phyloP scores from a whole-genome alignment of 805 yeast species.

The Saturnispora hagleri region DNA sequence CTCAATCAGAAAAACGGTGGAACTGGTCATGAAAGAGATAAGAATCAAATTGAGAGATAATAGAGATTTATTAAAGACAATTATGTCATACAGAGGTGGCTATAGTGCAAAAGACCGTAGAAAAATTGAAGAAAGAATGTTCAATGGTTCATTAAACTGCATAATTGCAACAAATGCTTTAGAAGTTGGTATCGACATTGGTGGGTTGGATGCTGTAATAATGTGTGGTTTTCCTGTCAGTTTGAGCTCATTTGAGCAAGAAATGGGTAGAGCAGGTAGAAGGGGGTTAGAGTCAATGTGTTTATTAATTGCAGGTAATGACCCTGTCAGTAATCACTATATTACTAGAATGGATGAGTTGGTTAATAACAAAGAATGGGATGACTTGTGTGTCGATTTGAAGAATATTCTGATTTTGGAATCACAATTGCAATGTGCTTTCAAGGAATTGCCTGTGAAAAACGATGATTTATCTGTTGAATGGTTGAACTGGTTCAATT shows the following conservation, averaged over 20 bases:
- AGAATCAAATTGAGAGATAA: slow-evolving; percentile 42
- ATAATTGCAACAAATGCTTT: slow-evolving; percentile 92
- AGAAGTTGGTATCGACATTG: slow-evolving; percentile 92
- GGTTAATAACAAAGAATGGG: slow-evolving; percentile 39
- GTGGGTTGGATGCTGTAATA: slow-evolving; percentile 83
- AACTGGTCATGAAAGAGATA: slow-evolving; percentile 76
- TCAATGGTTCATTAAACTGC: slow-evolving; percentile 74
- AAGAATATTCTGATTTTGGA: slow-evolving; percentile 57
- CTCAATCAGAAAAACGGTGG: slow-evolving; percentile 78
- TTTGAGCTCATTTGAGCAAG: slow-evolving; percentile 83
- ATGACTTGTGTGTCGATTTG: slow-evolving; percentile 51
- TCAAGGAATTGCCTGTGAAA: slow-evolving; percentile 53
- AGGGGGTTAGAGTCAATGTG: slow-evolving; percentile 79
- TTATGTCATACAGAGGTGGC: slow-evolving; percentile 94
- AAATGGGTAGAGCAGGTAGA: slow-evolving; percentile 95
- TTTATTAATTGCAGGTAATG: slow-evolving; percentile 69
- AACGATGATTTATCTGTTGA: slow-evolving; percentile 21
- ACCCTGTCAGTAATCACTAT: slow-evolving; percentile 82
- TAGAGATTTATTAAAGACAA: slow-evolving; percentile 43
- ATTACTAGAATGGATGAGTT: slow-evolving; percentile 59
- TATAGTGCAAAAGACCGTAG: slow-evolving; percentile 82
- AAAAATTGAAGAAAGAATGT: slow-evolving; percentile 83
- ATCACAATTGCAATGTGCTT: slow-evolving; percentile 86
- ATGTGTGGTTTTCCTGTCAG: slow-evolving; percentile 91
- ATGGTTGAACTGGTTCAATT: slow-evolving; percentile 14